These are phyloP conservation scores for Ophiostoma ulmi DNA, from an alignment of 2,329 filamentous ascomycete species.

Conservation along the genomic window DNA sequence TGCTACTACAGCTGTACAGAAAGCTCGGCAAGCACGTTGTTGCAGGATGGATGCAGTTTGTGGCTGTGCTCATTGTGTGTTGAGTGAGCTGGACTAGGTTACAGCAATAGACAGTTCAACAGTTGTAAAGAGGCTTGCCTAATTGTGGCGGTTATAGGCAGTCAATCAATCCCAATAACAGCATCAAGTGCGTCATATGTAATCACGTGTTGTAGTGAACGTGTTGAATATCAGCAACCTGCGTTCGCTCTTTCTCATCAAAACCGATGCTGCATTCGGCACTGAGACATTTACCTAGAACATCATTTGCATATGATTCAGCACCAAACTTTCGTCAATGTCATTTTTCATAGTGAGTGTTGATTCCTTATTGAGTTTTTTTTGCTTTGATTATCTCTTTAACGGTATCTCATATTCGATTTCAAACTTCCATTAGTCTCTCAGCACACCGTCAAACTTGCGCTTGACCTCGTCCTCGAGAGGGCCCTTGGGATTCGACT, in stretches of 20 bases:
- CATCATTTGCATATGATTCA: not conserved
- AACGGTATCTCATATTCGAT: not conserved
- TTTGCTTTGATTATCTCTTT: not conserved
- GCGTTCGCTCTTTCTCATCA: not conserved
- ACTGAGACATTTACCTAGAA: not conserved
- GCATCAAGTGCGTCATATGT: not conserved
- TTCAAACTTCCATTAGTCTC: not conserved
- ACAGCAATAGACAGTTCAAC: not conserved
- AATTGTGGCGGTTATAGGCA: not conserved
- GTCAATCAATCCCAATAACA: not conserved
- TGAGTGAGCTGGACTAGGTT: not conserved
- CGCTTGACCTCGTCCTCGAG: conserved; percentile 57
- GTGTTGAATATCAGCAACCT: not conserved
- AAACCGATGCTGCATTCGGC: not conserved
- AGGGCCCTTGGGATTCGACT: conserved; percentile 61
- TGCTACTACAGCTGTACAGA: not conserved
- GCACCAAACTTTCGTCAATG: not conserved
- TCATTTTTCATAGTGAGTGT: not conserved
- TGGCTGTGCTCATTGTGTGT: not conserved
- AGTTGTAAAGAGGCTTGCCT: not conserved
- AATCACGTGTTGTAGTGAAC: not conserved
- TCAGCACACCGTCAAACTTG: conserved; percentile 44
- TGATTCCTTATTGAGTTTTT: not conserved
- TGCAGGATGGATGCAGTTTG: too few relatives aligned
- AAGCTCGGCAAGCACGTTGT: too few relatives aligned